phyloP scores from a whole-genome alignment of 805 yeast species.

The Yamadazyma scolyti region DNA sequence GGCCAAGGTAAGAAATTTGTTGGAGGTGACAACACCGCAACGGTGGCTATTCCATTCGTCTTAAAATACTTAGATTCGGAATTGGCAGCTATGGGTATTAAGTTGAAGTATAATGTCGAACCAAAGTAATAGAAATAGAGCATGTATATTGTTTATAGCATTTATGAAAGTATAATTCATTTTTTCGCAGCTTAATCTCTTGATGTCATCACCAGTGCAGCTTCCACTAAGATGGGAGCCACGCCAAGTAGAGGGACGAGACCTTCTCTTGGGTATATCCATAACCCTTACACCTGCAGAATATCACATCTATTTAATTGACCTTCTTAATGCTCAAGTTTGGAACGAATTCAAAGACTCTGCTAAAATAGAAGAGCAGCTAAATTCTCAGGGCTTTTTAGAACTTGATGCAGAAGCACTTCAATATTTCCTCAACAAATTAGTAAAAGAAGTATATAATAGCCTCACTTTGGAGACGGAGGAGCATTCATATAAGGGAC shows the following conservation, averaged over 20 bases:
- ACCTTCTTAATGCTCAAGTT: not conserved
- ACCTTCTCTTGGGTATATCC: constrained; percentile 3
- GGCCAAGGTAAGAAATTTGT: constrained; percentile 88
- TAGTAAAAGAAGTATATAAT: not conserved
- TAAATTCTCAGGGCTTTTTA: constrained; percentile 20
- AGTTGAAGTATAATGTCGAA: constrained; percentile 81
- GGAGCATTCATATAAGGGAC: too few relatives aligned
- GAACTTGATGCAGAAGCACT: constrained; percentile 18
- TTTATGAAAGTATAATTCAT: constrained; percentile 6
- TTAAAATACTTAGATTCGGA: constrained; percentile 93
- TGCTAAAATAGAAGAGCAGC: not conserved
- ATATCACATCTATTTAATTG: constrained; percentile 1
- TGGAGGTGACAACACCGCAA: constrained; percentile 92
- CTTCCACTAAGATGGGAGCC: not conserved
- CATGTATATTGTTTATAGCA: constrained; percentile 8
- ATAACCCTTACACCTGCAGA: not conserved
- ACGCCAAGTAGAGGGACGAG: constrained; percentile 1
- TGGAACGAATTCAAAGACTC: constrained; percentile 1
- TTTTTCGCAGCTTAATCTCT: too few relatives aligned
- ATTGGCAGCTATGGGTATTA: constrained; percentile 96
- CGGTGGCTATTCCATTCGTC: constrained; percentile 95
- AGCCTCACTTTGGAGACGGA: not conserved
- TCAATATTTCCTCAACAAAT: constrained; percentile 12
- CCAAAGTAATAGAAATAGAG: constrained; percentile 32
- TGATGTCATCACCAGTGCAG: too few relatives aligned